A percentile compares a stretch with the other conserved stretches of the same genome.
Evolutionary conservation across 345 rosid genomes (phyloP).

Genomic region (Lepidium aucheri): DNA sequence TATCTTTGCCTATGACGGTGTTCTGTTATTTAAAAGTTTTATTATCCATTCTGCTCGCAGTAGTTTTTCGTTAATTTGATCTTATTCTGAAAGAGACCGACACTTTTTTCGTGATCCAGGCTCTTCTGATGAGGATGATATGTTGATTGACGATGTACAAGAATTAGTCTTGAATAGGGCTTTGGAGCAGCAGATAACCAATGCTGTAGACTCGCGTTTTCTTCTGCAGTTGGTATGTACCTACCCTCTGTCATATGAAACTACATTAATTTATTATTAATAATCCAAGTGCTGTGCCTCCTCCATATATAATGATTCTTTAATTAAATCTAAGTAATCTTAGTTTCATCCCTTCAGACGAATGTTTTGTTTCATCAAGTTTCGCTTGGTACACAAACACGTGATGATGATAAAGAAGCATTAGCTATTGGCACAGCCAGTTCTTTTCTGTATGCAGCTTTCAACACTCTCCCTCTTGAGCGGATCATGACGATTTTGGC

Average conservation of each 20-base stretch:
- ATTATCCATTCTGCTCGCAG: neutral
- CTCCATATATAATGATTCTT: constrained; percentile 1
- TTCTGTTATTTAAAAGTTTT: neutral
- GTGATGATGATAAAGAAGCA: constrained; percentile 55
- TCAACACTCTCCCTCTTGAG: constrained; percentile 74
- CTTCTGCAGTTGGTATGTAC: constrained; percentile 81
- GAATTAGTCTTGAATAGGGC: constrained; percentile 44
- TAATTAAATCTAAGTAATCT: constrained; percentile 3
- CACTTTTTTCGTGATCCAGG: constrained; percentile 37
- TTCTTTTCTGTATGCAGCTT: constrained; percentile 77
- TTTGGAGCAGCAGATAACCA: constrained; percentile 63
- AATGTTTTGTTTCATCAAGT: constrained; percentile 62
- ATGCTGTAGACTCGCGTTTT: constrained; percentile 76
- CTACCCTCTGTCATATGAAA: constrained; percentile 8
- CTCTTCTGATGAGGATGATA: constrained; percentile 64
- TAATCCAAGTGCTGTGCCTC: neutral
- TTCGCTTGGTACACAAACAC: constrained; percentile 25
- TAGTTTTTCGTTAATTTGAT: constrained; percentile 6
- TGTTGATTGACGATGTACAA: constrained; percentile 40
- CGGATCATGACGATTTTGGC: constrained; percentile 84
- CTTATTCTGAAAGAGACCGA: neutral
- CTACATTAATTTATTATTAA: neutral
- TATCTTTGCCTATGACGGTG: neutral
- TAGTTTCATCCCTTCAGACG: constrained; percentile 48
- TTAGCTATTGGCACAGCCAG: constrained; percentile 87